These are phyloP conservation scores for Candida albicans DNA, from an alignment of 1,139 yeast species.

Conservation along the genomic window DNA sequence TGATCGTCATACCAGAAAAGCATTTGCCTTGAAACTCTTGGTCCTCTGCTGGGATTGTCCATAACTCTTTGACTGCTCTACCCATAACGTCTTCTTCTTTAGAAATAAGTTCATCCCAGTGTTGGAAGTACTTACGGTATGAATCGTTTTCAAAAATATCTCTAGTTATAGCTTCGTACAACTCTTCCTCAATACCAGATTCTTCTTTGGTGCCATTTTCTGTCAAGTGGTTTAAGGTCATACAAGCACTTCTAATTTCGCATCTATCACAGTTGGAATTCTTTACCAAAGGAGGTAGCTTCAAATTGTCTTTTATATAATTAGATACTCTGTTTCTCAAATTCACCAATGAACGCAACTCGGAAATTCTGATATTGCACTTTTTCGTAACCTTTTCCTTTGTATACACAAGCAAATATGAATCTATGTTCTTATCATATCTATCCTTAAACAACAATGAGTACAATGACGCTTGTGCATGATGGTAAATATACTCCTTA, in stretches of 20 bases:
- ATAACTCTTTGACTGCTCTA: constrained; percentile 60
- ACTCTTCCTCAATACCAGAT: constrained; percentile 47
- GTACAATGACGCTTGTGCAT: constrained; percentile 88
- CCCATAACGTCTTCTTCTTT: constrained; percentile 68
- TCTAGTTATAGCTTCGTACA: constrained; percentile 47
- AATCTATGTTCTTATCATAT: constrained; percentile 64
- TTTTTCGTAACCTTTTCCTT: constrained; percentile 56
- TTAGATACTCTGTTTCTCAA: constrained; percentile 70
- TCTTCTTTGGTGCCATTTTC: constrained; percentile 56
- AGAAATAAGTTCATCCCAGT: constrained; percentile 75
- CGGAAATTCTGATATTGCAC: constrained; percentile 55
- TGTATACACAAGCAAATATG: constrained; percentile 75
- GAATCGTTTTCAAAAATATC: constrained; percentile 44
- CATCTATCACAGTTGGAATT: constrained; percentile 70
- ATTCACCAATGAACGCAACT: constrained; percentile 62
- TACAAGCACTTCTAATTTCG: constrained; percentile 60
- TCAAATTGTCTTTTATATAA: constrained; percentile 50
- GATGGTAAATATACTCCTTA: constrained; percentile 61
- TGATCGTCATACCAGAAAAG: constrained; percentile 58
- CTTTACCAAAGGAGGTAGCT: constrained; percentile 60
- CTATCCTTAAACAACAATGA: constrained; percentile 77
- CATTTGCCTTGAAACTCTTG: constrained; percentile 48
- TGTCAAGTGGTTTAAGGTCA: constrained; percentile 60
- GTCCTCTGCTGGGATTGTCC: constrained; percentile 61
- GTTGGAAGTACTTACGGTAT: constrained; percentile 56